Percentiles rank a stretch among this genome's conserved stretches.
Evolutionary conservation across 2,329 filamentous ascomycete species (phyloP).

Genomic region (Arthrocladium fulminans): DNA sequence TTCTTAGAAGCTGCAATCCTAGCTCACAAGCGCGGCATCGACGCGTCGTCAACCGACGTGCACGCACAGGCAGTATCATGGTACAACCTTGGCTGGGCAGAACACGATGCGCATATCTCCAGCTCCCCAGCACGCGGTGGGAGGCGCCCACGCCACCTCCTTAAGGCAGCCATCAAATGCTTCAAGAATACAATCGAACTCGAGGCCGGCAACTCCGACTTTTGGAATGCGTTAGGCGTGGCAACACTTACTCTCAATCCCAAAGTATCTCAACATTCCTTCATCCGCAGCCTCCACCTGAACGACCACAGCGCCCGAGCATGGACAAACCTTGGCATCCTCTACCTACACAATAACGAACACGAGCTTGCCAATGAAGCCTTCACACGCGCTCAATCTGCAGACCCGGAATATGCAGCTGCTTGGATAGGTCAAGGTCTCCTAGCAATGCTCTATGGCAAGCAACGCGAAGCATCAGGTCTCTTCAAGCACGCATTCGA

Average conservation of each 20-base stretch:
- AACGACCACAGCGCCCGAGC: constrained; percentile 76
- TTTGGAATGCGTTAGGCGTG: constrained; percentile 93
- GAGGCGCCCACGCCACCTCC: constrained; percentile 56
- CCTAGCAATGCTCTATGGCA: constrained; percentile 67
- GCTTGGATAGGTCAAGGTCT: constrained; percentile 93
- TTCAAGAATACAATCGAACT: constrained; percentile 96
- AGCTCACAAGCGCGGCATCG: constrained; percentile 77
- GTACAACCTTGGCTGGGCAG: constrained; percentile 94
- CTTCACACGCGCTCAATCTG: constrained; percentile 84
- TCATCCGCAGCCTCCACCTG: constrained; percentile 83
- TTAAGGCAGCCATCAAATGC: constrained; percentile 73
- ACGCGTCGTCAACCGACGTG: constrained; percentile 60
- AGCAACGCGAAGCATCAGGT: constrained; percentile 65
- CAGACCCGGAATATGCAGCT: constrained; percentile 84
- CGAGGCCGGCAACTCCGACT: constrained; percentile 86
- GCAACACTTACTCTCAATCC: constrained; percentile 80
- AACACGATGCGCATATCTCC: constrained; percentile 65
- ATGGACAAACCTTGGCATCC: constrained; percentile 84
- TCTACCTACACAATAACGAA: constrained; percentile 80
- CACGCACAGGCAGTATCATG: constrained; percentile 92
- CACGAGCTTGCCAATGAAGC: constrained; percentile 77
- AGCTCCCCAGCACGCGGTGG: constrained; percentile 24
- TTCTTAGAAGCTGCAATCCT: constrained; percentile 66
- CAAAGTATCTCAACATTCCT: constrained; percentile 82
- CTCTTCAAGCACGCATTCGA: constrained; percentile 93